These are phyloP conservation scores for Diospyros kaki DNA, from an alignment of 148 eudicot species.

Conservation along the genomic window DNA sequence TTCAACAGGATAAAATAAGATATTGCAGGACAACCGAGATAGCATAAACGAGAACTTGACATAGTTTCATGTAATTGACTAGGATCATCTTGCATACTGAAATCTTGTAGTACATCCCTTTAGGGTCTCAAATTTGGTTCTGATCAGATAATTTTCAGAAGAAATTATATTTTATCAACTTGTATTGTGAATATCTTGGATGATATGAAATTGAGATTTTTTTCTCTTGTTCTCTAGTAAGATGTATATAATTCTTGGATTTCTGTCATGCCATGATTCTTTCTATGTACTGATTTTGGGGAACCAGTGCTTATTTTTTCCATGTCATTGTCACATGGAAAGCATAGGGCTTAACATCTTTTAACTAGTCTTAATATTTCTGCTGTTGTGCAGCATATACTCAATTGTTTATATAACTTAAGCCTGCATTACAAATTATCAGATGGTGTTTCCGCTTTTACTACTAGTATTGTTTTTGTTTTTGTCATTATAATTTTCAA, in stretches of 20 bases:
- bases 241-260: no score
- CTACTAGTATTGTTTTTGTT: not conserved
- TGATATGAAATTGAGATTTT: no score
- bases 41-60: no score
- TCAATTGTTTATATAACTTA: no score
- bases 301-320: not conserved
- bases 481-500: no score
- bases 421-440: no score
- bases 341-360: not conserved
- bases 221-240: no score
- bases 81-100: not conserved
- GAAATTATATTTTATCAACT: no score
- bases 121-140: not conserved
- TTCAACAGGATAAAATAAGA: no score
- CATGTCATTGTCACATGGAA: not conserved
- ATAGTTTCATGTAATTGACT: not conserved
- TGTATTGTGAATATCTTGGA: no score
- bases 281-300: no score
- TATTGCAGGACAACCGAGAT: no score
- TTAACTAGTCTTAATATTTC: not conserved
- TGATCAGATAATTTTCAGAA: not conserved
- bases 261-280: not conserved
- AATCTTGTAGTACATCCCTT: not conserved
- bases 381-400: not conserved
- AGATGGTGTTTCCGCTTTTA: not conserved